phyloP scores from a whole-genome alignment of 2,329 filamentous ascomycete species.

The Epichloe baconii region DNA sequence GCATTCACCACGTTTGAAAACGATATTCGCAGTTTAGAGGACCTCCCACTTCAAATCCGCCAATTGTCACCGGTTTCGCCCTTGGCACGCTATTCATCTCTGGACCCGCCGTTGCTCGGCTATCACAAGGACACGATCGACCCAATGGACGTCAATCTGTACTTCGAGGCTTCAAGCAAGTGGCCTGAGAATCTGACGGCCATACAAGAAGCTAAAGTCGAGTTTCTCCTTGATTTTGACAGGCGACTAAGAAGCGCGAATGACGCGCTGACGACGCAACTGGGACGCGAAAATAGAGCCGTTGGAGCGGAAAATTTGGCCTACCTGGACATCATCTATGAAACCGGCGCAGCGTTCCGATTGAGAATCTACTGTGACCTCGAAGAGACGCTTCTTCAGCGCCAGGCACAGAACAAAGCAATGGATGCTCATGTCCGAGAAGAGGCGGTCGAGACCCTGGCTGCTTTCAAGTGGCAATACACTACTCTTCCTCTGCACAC shows the following conservation, averaged over 20 bases:
- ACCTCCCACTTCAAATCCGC: constrained; percentile 75
- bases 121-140: constrained; percentile 29
- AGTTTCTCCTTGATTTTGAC: constrained; percentile 69
- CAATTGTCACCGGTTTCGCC: constrained; percentile 64
- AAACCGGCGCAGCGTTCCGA: constrained; percentile 61
- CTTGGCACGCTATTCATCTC: constrained; percentile 60
- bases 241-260: constrained; percentile 53
- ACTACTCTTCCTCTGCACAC: constrained; percentile 64
- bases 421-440: constrained; percentile 53
- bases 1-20: constrained; percentile 63
- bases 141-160: constrained; percentile 68
- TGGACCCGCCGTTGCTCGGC: constrained; percentile 28
- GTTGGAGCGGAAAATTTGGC: constrained; percentile 60
- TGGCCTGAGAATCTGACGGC: constrained; percentile 89
- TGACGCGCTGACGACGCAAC: constrained; percentile 46
- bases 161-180: constrained; percentile 83
- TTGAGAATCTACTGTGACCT: constrained; percentile 81
- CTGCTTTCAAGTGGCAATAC: constrained; percentile 58
- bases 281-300: constrained; percentile 70
- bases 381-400: constrained; percentile 68
- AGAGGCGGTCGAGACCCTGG: constrained; percentile 55
- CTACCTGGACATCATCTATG: constrained; percentile 70
- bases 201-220: constrained; percentile 87
- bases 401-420: constrained; percentile 62
- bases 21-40: constrained; percentile 64